These are phyloP conservation scores for Penicillium sp. DNA, from an alignment of 2,329 filamentous ascomycete species.

Conservation along the genomic window DNA sequence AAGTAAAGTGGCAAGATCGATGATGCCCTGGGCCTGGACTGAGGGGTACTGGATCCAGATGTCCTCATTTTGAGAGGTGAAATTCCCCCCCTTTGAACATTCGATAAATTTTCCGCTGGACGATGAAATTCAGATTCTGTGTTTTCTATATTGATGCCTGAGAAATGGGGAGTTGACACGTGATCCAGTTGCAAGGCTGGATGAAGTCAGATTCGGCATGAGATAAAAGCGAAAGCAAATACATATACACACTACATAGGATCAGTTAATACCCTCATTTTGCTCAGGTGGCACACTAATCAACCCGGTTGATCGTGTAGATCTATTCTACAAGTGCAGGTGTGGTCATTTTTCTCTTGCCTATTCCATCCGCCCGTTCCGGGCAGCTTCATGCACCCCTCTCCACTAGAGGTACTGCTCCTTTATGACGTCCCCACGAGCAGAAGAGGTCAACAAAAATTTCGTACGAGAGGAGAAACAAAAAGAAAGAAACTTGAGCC, in stretches of 20 bases:
- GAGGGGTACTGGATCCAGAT: too few species aligned
- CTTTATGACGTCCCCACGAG: not conserved
- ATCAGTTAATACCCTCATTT: not conserved
- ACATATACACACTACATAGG: not conserved
- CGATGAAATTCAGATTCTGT: too few species aligned
- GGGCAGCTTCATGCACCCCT: not conserved
- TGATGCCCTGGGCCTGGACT: too few species aligned
- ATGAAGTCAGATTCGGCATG: too few species aligned
- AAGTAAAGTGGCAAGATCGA: too few species aligned
- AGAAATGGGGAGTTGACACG: too few species aligned
- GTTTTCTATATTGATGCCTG: too few species aligned
- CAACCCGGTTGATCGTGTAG: not conserved
- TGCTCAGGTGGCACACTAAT: not conserved
- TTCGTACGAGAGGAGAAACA: not conserved
- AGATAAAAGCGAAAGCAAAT: too few species aligned
- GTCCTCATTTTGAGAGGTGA: too few species aligned
- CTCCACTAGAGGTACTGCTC: not conserved
- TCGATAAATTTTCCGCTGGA: too few species aligned
- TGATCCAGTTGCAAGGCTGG: too few species aligned
- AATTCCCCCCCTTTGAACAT: too few species aligned
- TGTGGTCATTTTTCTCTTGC: not conserved
- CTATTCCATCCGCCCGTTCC: slow-evolving; percentile 16
- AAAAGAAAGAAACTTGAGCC: not conserved
- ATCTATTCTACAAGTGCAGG: not conserved
- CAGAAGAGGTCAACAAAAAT: not conserved